Conservation (phyloP, 805 yeast species). For the Myxozyma monticola region DNA sequence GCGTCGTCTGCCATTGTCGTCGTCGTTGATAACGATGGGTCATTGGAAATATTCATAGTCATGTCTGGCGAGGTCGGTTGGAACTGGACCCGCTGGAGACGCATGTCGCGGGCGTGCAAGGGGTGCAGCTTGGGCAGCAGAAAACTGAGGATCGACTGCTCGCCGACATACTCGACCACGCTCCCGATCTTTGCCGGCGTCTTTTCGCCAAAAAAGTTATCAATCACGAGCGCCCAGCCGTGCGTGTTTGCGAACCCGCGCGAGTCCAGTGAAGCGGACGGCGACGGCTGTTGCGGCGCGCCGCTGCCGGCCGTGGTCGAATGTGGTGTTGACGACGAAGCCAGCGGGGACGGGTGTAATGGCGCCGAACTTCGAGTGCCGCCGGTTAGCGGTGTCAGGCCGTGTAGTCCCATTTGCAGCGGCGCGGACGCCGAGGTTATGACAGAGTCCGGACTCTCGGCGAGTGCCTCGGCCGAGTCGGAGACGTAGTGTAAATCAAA, state of each 20-base stretch:
- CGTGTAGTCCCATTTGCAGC: too few species aligned
- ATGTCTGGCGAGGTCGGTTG: neutral
- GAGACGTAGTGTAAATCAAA: too few species aligned
- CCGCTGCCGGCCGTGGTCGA: neutral
- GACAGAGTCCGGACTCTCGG: too few species aligned
- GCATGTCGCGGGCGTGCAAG: neutral
- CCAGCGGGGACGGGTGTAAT: neutral
- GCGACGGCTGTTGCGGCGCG: neutral
- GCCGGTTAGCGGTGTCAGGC: too few species aligned
- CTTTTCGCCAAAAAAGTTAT: neutral
- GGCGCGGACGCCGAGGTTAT: too few species aligned
- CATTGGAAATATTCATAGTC: neutral
- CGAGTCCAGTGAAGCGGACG: neutral
- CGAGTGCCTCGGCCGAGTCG: too few species aligned
- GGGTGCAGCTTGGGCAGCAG: neutral
- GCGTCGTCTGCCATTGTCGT: neutral
- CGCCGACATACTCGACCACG: slow-evolving; percentile 2
- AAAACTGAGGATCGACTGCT: neutral
- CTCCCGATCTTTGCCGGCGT: neutral
- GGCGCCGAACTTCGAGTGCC: too few species aligned
- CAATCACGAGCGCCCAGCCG: neutral
- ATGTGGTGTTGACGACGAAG: neutral
- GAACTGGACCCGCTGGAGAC: neutral
- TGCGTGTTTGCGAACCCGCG: neutral
- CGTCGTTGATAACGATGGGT: too few species aligned